These are phyloP conservation scores for Grosmannia clavigera DNA, from an alignment of 2,329 filamentous ascomycete genomes.

Conservation along the genomic window DNA sequence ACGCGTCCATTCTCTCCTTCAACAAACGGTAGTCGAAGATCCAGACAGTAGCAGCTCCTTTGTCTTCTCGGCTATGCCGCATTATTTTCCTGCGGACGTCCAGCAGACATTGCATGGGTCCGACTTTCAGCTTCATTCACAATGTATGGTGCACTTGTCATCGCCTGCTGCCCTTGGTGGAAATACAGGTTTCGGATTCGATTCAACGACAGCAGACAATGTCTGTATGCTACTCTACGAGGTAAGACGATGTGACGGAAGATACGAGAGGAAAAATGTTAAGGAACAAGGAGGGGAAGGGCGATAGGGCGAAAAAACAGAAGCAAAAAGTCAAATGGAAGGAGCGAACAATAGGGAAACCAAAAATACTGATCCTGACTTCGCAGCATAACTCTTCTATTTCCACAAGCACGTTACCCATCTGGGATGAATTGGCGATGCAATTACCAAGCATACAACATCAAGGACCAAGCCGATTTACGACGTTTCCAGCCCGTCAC, in stretches of 20 bases:
- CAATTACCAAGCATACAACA: conserved; percentile 25
- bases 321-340: neutral
- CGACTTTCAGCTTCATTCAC: conserved; percentile 29
- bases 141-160: conserved; percentile 31
- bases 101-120: conserved; percentile 21
- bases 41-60: conserved; percentile 16
- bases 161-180: conserved; percentile 15
- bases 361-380: conserved; percentile 1
- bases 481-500: conserved; percentile 41
- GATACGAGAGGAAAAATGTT: neutral
- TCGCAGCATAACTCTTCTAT: conserved; percentile 32
- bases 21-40: conserved; percentile 11
- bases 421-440: conserved; percentile 25
- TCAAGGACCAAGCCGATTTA: conserved; percentile 33
- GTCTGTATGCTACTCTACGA: conserved; percentile 42
- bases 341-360: neutral
- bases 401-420: conserved; percentile 19
- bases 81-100: conserved; percentile 26
- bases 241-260: conserved; percentile 23
- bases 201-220: conserved; percentile 15
- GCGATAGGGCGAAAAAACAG: neutral
- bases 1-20: conserved; percentile 23
- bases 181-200: conserved; percentile 11
- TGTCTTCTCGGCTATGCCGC: conserved; percentile 24
- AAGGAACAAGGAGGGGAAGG: neutral